Percentiles rank a stretch among this genome's conserved stretches.
phyloP scores from a whole-genome alignment of 2,329 filamentous ascomycete species.

The Aureobasidium musti region DNA sequence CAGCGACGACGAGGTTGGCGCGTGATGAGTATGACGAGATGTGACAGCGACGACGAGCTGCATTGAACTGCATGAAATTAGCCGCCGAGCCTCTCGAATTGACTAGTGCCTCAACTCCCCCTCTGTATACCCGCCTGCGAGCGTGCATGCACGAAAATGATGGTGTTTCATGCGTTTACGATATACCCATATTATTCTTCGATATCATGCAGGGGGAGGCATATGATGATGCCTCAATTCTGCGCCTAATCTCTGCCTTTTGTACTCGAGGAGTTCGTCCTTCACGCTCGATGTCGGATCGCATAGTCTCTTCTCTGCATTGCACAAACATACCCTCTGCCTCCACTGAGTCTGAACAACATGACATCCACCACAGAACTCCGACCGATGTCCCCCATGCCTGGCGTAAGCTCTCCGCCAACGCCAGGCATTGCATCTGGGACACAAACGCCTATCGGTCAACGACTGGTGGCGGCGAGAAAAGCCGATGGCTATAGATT shows the following conservation, averaged over 20 bases:
- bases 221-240: background rate
- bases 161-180: background rate
- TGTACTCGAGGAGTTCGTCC: background rate
- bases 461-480: background rate
- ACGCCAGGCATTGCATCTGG: background rate
- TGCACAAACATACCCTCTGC: background rate
- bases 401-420: background rate
- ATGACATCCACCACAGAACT: constrained; percentile 14
- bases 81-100: too few species aligned
- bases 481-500: constrained; percentile 13
- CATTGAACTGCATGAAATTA: too few species aligned
- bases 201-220: background rate
- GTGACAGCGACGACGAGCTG: too few species aligned
- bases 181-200: background rate
- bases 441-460: constrained; percentile 2
- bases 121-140: too few species aligned
- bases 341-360: background rate
- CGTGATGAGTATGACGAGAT: too few species aligned
- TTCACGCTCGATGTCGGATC: background rate
- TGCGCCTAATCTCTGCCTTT: background rate
- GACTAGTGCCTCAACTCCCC: too few species aligned
- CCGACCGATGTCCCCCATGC: constrained; percentile 8
- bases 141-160: background rate
- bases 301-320: background rate
- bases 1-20: too few species aligned